Conservation (phyloP, 768 basidiomycete species). For the Boletus vermiculosoides region DNA sequence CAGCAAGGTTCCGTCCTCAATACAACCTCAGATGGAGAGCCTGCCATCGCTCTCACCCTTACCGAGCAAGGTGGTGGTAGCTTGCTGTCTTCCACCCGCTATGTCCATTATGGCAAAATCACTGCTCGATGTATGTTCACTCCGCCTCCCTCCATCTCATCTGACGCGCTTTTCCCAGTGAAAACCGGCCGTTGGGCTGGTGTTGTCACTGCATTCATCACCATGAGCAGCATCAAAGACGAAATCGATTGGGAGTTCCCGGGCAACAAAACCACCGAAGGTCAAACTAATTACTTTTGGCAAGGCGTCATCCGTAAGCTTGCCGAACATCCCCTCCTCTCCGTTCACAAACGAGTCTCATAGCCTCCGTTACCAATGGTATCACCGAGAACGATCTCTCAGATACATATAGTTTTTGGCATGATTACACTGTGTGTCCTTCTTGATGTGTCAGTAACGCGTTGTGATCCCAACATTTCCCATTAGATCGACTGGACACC, state of each 20-base stretch:
- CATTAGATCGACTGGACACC: constrained; percentile 79
- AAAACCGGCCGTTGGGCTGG: constrained; percentile 80
- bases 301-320: constrained; percentile 64
- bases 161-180: constrained; percentile 40
- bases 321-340: not conserved
- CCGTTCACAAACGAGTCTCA: not conserved
- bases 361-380: constrained; percentile 51
- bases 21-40: constrained; percentile 52
- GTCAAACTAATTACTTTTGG: constrained; percentile 83
- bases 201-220: constrained; percentile 82
- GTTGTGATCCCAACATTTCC: not conserved
- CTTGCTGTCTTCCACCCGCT: constrained; percentile 74
- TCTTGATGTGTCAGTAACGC: not conserved
- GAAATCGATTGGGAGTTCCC: constrained; percentile 90
- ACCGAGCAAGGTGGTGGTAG: constrained; percentile 75
- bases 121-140: constrained; percentile 52
- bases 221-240: constrained; percentile 81
- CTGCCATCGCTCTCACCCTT: constrained; percentile 66
- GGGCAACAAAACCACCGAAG: constrained; percentile 57
- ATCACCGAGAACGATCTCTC: constrained; percentile 44
- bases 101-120: constrained; percentile 78
- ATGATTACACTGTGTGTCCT: constrained; percentile 66
- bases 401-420: constrained; percentile 70
- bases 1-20: constrained; percentile 66
- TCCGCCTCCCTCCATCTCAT: not conserved